Conservation (phyloP, 129 eudicot species). For the Helichrysum umbraculigerum region DNA sequence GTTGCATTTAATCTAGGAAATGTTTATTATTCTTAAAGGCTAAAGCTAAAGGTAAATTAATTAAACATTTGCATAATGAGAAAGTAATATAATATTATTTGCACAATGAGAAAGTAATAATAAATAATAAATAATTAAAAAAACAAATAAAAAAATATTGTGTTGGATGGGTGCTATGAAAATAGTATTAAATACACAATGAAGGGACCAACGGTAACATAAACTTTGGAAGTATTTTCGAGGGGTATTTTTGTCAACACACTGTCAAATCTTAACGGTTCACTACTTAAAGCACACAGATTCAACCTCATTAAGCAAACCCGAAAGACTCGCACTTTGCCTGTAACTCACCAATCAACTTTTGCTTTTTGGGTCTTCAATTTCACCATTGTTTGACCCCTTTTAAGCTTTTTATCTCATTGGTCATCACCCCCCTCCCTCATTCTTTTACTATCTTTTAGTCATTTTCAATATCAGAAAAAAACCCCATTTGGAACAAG, state of each 20-base stretch:
- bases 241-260: constrained; percentile 68
- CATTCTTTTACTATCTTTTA: constrained; percentile 11
- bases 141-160: constrained; percentile 8
- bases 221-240: constrained; percentile 71
- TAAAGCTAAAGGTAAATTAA: background rate
- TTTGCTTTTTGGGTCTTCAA: constrained; percentile 43
- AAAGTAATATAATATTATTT: background rate
- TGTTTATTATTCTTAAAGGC: background rate
- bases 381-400: constrained; percentile 37
- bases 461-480: constrained; percentile 20
- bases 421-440: constrained; percentile 19
- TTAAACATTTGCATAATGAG: background rate
- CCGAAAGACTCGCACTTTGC: constrained; percentile 28
- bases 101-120: background rate
- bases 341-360: constrained; percentile 41
- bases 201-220: constrained; percentile 81
- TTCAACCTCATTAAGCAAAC: constrained; percentile 31
- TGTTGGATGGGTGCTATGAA: constrained; percentile 18
- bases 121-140: background rate
- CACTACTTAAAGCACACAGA: constrained; percentile 41
- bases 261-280: constrained; percentile 52
- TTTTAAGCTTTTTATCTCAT: constrained; percentile 38
- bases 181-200: constrained; percentile 25
- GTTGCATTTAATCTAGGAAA: background rate
- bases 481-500: constrained; percentile 35